Base-by-base conservation (phyloP, 2,329 filamentous ascomycete species). In the Fusarium sp. region DNA sequence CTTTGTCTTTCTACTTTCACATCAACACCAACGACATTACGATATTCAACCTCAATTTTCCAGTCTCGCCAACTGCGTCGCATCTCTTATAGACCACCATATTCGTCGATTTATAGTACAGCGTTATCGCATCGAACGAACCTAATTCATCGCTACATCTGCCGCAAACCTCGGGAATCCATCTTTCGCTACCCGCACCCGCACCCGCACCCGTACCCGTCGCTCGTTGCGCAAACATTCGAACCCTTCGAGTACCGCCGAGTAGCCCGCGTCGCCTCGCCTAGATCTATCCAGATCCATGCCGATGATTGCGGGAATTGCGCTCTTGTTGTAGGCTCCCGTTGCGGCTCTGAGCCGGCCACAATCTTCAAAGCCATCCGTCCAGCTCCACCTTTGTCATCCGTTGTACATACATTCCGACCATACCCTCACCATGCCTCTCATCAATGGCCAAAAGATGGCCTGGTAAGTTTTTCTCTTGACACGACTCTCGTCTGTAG, bases 381-480 rank as follows among this genome's bases (percentile, higher is more conserved):
- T 36, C 40, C 42, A 56, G 52, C 52, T 68, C 53, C 69, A 58
- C 61, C 44, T 62, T 57, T 65, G 59, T 65, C 57, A 62, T 31
- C 53, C 55, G 57, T 65, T 36, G 54, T 53, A 73, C 65, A 57
- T 49, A 60, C 57, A 64, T 43, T 17, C 53, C 56, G 49, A 62
- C 54, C 38, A 50, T 44, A 24, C 52, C 33, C 33, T 60, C 77
- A 83, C 76, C 57, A 92, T 92, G 90, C 88, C 89, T 76, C 83
- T 90, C 49, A 89, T 92, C 71, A 88, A 92, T 75, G 90, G 90
- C 66, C 84, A 89, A 78, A 91, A 91, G 80, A 91, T 92, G 85
- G 90, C 90, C 76, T 92, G 90, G 90, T 92, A 86, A 75, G 89
- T 83, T 57, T 40, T 38, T 15, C 15, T 34, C 21, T 44, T 31